phyloP scores from a whole-genome alignment of 768 basidiomycete genomes.

The Tulasnella sp. region DNA sequence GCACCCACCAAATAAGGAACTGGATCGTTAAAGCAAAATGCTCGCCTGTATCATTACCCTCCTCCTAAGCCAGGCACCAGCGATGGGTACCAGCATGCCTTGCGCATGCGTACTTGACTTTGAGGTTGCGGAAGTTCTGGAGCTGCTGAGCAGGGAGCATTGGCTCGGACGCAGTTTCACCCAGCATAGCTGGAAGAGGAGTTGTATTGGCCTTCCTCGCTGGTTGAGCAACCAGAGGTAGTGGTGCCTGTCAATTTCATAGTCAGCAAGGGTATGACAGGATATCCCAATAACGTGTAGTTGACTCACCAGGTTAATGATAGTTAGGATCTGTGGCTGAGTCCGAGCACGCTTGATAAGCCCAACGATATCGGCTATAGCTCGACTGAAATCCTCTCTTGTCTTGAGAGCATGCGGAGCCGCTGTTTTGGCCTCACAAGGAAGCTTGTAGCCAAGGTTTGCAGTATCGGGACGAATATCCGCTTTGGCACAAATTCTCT shows the following conservation, averaged over 20 bases:
- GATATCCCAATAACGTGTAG: too few species aligned
- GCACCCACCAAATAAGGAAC: not conserved
- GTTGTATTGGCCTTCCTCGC: not conserved
- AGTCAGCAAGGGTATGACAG: too few species aligned
- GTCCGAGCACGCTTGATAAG: not conserved
- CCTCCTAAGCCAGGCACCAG: not conserved
- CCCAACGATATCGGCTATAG: not conserved
- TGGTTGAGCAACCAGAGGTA: not conserved
- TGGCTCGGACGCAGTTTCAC: not conserved
- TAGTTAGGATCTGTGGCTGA: not conserved
- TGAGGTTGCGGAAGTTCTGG: not conserved
- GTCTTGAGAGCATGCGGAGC: not conserved
- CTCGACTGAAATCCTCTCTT: not conserved
- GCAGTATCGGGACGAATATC: not conserved
- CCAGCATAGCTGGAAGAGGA: not conserved
- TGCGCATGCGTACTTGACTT: not conserved
- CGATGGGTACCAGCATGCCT: not conserved
- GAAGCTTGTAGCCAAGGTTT: not conserved
- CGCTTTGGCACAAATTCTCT: not conserved
- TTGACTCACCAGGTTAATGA: not conserved
- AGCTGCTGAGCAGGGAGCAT: not conserved
- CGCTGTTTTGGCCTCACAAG: not conserved
- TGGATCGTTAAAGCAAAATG: not conserved
- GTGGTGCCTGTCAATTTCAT: not conserved
- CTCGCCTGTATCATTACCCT: not conserved